Evolutionary conservation across 2,329 filamentous ascomycete genomes (phyloP), one percentile per base, ranked within the genome.

Genomic region (Aspergillus tubingensis): DNA sequence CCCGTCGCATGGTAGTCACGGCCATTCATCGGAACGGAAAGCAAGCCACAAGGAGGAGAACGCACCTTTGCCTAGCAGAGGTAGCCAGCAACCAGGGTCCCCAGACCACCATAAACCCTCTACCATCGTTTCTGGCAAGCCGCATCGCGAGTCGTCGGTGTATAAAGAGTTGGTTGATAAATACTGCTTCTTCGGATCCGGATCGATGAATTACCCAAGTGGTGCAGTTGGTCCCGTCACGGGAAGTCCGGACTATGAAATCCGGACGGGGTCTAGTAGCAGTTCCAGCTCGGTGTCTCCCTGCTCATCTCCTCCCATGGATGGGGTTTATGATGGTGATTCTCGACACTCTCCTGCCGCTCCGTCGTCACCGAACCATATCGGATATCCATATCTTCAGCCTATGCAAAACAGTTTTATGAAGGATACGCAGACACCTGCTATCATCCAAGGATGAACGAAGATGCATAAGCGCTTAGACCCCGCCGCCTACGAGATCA

Each of bases 111-210:
- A 66, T 67, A 79, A 82, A 57, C 86, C 77, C 72, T 85, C 79
- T 81, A 85, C 72, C 74, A 82, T 81, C 68, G 80, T 84, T 13
- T 81, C 83, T 41, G 84, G 85, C 71, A 87, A 89, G 72, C 88
- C 88, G 48, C 83, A 86, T 71, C 88, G 96, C 67, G 86, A 93
- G 62, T 96, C 92, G 65, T 88, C 91, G 62, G 93, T 94, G 62
- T 98, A 99, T 77, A 91, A 96, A 79, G 95, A 99, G 80, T 86
- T 99, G 67, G 90, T 99, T 77, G 93, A 96, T 83, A 97, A 96
- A 83, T 99, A 96, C 84, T 99, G 95, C 85, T 99, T 98, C 87
- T 84, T 81, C 76, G 82, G 82, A 59, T 83, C 81, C 76, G 82
- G 82, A 59, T 82, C 81, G 56, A 73, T 77, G 38, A 80, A 80